Evolutionary conservation across 352 stramenopile genomes (phyloP).

Genomic region (Globisporangium paroecandrum): DNA sequence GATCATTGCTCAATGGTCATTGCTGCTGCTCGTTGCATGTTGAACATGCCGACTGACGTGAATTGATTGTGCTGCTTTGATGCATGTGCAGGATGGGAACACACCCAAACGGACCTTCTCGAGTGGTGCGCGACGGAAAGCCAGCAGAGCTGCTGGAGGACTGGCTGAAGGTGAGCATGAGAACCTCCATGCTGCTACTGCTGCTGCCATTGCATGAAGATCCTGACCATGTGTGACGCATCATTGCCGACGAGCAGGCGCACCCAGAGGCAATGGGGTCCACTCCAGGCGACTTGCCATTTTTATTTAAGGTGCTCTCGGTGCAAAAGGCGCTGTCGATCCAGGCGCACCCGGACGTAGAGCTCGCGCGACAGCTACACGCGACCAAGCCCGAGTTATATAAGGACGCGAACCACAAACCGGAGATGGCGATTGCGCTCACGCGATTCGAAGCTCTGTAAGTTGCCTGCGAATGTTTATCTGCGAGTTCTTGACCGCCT

Average conservation of each 20-base stretch:
- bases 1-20: neutral
- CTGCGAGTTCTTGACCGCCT: neutral
- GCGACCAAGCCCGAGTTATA: constrained; percentile 90
- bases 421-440: constrained; percentile 98
- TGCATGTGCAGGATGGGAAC: constrained; percentile 85
- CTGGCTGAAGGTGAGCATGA: constrained; percentile 45
- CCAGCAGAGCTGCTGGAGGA: constrained; percentile 63
- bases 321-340: constrained; percentile 98
- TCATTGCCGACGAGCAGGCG: constrained; percentile 11
- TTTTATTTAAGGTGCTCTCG: constrained; percentile 98
- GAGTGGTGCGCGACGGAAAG: constrained; percentile 48
- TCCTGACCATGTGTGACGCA: neutral
- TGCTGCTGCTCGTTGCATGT: neutral
- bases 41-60: constrained; percentile 16
- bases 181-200: neutral
- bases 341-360: constrained; percentile 90
- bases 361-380: constrained; percentile 78
- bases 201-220: neutral
- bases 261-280: constrained; percentile 38
- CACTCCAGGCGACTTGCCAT: constrained; percentile 87
- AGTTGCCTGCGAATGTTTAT: constrained; percentile 14
- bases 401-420: constrained; percentile 99
- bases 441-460: constrained; percentile 95
- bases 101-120: constrained; percentile 90
- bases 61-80: constrained; percentile 1